These are phyloP conservation scores for Staphylotrichum tortipilum DNA, from an alignment of 495 filamentous ascomycete species.

Conservation along the genomic window DNA sequence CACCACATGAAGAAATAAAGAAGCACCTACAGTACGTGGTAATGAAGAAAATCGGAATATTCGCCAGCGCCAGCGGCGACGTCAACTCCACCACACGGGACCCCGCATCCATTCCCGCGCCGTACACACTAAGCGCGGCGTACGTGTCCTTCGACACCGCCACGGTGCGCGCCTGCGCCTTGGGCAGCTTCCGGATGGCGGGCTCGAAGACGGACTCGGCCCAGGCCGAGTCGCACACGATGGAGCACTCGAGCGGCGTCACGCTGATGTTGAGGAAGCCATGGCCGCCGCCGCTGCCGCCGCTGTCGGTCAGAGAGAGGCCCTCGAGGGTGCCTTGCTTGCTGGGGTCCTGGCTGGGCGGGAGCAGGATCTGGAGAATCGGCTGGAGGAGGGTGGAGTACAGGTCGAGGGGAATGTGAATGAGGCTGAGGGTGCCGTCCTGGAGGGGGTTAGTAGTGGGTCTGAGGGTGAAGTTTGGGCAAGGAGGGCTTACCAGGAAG, in stretches of 20 bases:
- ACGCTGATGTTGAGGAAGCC: conserved; percentile 90
- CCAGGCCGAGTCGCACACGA: conserved; percentile 73
- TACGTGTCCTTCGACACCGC: conserved; percentile 75
- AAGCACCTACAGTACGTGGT: conserved; percentile 64
- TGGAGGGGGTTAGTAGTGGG: conserved; percentile 28
- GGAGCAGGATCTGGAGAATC: conserved; percentile 76
- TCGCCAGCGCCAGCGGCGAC: conserved; percentile 80
- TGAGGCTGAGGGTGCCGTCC: conserved; percentile 80
- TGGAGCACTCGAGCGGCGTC: conserved; percentile 85
- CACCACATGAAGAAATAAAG: too few relatives aligned
- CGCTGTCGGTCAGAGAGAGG: too few relatives aligned
- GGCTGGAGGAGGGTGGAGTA: conserved; percentile 77
- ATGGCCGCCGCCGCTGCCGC: too few relatives aligned
- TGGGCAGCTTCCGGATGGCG: conserved; percentile 46
- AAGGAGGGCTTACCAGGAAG: conserved; percentile 40
- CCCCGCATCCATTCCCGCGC: conserved; percentile 85
- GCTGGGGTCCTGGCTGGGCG: conserved; percentile 33
- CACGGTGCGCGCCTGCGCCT: conserved; percentile 43
- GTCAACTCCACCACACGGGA: conserved; percentile 88
- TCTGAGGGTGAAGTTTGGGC: neutral
- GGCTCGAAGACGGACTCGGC: conserved; percentile 67
- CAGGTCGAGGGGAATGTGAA: conserved; percentile 79
- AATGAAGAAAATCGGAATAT: conserved; percentile 96
- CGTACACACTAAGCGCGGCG: conserved; percentile 79
- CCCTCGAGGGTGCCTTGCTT: conserved; percentile 30